These are phyloP conservation scores for Pseudogymnoascus sp. DNA, from an alignment of 2,329 filamentous ascomycete species.

Conservation along the genomic window DNA sequence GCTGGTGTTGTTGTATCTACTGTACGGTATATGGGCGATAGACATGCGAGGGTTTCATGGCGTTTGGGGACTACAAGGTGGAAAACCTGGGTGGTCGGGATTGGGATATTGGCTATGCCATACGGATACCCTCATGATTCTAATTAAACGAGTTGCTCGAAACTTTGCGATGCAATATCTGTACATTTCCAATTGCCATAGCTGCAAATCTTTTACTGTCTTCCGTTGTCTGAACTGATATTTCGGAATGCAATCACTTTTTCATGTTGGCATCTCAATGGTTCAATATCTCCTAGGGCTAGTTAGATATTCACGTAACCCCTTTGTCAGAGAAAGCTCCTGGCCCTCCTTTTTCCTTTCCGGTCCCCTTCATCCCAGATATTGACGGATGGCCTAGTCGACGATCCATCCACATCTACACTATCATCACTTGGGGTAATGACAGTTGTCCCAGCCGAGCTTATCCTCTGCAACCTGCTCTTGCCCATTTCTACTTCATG, in stretches of 20 bases:
- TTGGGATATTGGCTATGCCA: conserved; percentile 3
- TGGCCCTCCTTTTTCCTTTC: conserved; percentile 17
- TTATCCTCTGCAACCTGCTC: conserved; percentile 19
- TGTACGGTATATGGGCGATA: conserved; percentile 5
- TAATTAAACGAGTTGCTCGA: conserved; percentile 7
- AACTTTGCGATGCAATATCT: not conserved
- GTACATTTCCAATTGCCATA: not conserved
- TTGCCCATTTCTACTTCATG: not conserved
- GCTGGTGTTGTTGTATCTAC: not conserved
- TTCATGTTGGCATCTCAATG: not conserved
- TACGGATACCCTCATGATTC: conserved; percentile 6
- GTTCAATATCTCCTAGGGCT: not conserved
- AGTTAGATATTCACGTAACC: too few relatives aligned
- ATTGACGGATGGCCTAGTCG: too few relatives aligned
- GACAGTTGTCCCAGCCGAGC: conserved; percentile 26
- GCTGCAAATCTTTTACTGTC: not conserved
- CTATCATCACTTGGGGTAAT: conserved; percentile 23
- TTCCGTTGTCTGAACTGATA: not conserved
- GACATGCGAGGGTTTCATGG: not conserved
- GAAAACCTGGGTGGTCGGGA: not conserved
- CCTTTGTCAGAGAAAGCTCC: conserved; percentile 17
- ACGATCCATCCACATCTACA: conserved; percentile 15
- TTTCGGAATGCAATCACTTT: not conserved
- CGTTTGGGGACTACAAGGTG: not conserved
- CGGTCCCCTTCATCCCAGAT: conserved; percentile 8